Conservation (phyloP, 2,329 filamentous ascomycete genomes). For the Venturia oleaginea region DNA sequence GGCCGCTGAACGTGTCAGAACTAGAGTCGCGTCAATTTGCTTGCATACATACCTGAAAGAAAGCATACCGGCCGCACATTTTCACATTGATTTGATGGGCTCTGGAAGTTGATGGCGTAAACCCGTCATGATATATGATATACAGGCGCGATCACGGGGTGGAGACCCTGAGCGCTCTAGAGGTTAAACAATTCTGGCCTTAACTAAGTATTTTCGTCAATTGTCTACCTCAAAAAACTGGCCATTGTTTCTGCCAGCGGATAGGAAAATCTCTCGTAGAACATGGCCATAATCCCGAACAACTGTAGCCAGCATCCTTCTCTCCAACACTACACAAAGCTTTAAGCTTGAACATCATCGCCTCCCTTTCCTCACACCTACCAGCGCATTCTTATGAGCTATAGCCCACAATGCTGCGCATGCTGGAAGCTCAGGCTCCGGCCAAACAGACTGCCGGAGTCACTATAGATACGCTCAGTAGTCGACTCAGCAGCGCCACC, state of each 20-base stretch:
- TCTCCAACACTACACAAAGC: not conserved
- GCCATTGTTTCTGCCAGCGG: not conserved
- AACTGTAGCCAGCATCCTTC: not conserved
- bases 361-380: not conserved
- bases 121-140: not conserved
- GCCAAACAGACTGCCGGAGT: slow-evolving; percentile 94
- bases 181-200: slow-evolving; percentile 2
- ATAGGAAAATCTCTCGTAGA: not conserved
- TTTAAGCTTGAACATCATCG: not conserved
- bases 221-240: not conserved
- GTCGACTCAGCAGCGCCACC: slow-evolving; percentile 78
- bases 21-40: not conserved
- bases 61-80: slow-evolving; percentile 62
- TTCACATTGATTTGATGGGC: not conserved
- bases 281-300: not conserved
- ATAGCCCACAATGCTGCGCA: slow-evolving; percentile 36
- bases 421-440: slow-evolving; percentile 64
- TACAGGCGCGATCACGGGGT: not conserved
- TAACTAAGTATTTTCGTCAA: not conserved
- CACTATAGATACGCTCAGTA: slow-evolving; percentile 84
- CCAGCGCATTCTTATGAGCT: not conserved
- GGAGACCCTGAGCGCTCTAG: not conserved
- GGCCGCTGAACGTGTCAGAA: slow-evolving; percentile 49
- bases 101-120: no score
- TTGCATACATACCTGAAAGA: slow-evolving; percentile 46